Percentiles rank a stretch among this genome's conserved stretches.
These are phyloP conservation scores for Xylaria flabelliformis DNA, from an alignment of 495 filamentous ascomycete genomes.

Conservation along the genomic window DNA sequence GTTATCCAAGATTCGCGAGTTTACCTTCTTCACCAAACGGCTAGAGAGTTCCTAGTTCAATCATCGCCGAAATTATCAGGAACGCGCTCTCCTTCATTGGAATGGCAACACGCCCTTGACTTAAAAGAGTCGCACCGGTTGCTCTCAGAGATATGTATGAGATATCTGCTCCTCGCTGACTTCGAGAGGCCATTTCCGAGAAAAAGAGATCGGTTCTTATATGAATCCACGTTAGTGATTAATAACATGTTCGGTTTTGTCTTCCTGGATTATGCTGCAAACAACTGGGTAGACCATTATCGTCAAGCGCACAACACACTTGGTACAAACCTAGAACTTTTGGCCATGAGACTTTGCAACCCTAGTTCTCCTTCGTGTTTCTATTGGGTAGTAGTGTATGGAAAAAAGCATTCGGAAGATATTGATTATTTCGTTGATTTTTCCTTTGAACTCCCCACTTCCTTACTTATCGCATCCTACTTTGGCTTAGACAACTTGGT, in stretches of 20 bases:
- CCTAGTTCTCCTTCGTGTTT: neutral
- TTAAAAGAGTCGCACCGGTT: neutral
- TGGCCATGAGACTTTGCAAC: neutral
- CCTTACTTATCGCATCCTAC: neutral
- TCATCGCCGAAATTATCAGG: neutral
- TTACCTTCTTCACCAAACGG: neutral
- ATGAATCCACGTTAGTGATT: too few relatives aligned
- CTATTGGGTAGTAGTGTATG: neutral
- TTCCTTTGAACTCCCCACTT: neutral
- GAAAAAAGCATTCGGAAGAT: too few relatives aligned
- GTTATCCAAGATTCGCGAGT: neutral
- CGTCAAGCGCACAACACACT: neutral
- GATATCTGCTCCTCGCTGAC: neutral
- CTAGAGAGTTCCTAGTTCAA: neutral
- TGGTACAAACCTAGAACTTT: neutral
- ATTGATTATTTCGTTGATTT: too few relatives aligned
- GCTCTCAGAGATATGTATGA: neutral
- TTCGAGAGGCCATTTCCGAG: too few relatives aligned
- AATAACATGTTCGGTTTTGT: too few relatives aligned
- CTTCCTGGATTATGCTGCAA: neutral
- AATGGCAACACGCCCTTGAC: neutral
- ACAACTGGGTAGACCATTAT: neutral
- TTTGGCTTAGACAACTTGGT: neutral
- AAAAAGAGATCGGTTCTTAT: too few relatives aligned
- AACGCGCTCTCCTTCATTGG: neutral